Percentiles rank a stretch among this genome's conserved stretches.
Conservation (phyloP, 1,284 basidiomycete species). For the Ustilago vetiveriae region DNA sequence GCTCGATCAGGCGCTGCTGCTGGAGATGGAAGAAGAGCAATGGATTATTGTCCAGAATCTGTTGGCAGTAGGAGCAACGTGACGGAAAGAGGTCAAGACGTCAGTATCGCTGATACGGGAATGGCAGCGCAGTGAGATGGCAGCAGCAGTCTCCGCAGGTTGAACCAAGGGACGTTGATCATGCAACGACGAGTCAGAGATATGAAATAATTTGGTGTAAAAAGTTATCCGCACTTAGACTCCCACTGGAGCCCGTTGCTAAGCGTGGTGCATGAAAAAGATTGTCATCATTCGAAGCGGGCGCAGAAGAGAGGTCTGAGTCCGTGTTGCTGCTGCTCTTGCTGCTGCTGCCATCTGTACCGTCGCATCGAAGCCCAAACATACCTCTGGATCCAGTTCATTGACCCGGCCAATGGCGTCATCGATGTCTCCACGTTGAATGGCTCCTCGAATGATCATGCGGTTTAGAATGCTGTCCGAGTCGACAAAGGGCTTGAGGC, state of each 20-base stretch:
- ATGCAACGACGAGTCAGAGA: slow-evolving; percentile 35
- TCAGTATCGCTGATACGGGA: background rate
- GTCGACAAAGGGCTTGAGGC: slow-evolving; percentile 77
- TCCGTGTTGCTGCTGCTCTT: too few species aligned
- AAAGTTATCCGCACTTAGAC: slow-evolving; percentile 50
- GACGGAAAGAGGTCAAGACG: background rate
- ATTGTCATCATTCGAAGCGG: slow-evolving; percentile 67
- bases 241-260: slow-evolving; percentile 69
- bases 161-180: background rate
- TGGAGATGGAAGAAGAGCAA: slow-evolving; percentile 90
- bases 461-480: slow-evolving; percentile 90
- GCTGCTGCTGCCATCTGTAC: slow-evolving; percentile 8
- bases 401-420: slow-evolving; percentile 92
- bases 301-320: background rate
- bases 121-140: background rate
- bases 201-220: slow-evolving; percentile 38
- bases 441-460: slow-evolving; percentile 90
- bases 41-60: slow-evolving; percentile 95
- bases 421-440: slow-evolving; percentile 92
- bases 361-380: slow-evolving; percentile 61
- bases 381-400: slow-evolving; percentile 94
- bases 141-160: slow-evolving; percentile 4
- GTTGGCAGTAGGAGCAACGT: background rate
- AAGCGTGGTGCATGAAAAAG: slow-evolving; percentile 99
- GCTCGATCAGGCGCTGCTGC: slow-evolving; percentile 93